Evolutionary conservation across 306 rosid genomes (phyloP).

Genomic region (Prunus mongolica): DNA sequence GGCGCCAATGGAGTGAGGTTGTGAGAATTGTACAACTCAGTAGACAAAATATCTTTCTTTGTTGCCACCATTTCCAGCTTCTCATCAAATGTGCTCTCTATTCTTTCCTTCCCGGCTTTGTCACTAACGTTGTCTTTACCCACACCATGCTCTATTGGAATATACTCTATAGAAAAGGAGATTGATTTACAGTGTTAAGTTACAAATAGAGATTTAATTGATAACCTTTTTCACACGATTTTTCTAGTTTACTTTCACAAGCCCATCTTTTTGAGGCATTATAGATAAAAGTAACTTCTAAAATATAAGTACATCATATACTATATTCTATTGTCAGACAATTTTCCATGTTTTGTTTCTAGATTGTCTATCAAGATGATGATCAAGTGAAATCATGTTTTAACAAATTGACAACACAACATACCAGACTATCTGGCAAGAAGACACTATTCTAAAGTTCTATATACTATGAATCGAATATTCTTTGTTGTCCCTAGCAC

Average conservation of each 20-base stretch:
- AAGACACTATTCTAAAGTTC: neutral
- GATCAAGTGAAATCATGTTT: neutral
- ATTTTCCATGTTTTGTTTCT: neutral
- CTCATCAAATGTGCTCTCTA: slow-evolving; percentile 22
- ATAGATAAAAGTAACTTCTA: neutral
- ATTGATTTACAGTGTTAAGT: neutral
- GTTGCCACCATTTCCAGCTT: slow-evolving; percentile 35
- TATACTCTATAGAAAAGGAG: slow-evolving; percentile 32
- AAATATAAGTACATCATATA: neutral
- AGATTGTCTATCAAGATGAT: neutral
- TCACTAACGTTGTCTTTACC: slow-evolving; percentile 21
- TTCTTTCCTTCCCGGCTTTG: slow-evolving; percentile 16
- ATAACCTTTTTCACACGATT: neutral
- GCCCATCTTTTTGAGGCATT: neutral
- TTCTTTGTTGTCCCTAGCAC: neutral
- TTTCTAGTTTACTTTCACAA: neutral
- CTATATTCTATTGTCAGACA: neutral
- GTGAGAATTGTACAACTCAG: slow-evolving; percentile 20
- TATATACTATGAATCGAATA: neutral
- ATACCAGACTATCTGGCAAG: neutral
- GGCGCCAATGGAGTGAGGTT: slow-evolving; percentile 45
- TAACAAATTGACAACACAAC: neutral
- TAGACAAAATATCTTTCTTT: slow-evolving; percentile 21
- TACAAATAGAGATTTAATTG: neutral
- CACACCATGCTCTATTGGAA: slow-evolving; percentile 22